Conservation (phyloP, 306 rosid genomes). For the Aeschynomene evenia region DNA sequence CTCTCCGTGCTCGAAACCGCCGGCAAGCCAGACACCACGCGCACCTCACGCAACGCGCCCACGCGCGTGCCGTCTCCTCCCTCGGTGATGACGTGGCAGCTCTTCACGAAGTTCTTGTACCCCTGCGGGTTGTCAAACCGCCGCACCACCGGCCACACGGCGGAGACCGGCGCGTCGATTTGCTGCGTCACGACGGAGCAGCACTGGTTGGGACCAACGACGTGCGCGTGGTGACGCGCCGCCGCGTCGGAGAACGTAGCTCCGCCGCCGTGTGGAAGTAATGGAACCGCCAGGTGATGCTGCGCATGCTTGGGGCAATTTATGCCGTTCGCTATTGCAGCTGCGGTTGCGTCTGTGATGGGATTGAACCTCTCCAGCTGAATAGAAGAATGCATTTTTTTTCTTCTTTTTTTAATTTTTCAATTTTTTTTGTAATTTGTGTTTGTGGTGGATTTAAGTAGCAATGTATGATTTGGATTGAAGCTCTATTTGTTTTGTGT, state of each 20-base stretch:
- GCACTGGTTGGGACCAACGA: conserved; percentile 47
- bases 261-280: not conserved
- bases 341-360: conserved; percentile 23
- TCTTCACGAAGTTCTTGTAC: conserved; percentile 57
- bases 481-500: not conserved
- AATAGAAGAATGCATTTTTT: conserved; percentile 43
- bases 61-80: conserved; percentile 42
- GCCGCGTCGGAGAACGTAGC: not conserved
- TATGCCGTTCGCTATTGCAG: conserved; percentile 30
- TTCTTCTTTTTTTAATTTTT: not conserved
- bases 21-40: conserved; percentile 64
- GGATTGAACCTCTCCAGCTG: conserved; percentile 41
- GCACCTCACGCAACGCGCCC: conserved; percentile 56
- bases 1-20: conserved; percentile 56
- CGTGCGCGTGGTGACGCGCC: conserved; percentile 36
- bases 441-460: not conserved
- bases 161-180: conserved; percentile 42
- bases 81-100: conserved; percentile 41
- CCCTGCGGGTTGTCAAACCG: conserved; percentile 60
- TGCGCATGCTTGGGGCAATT: conserved; percentile 44
- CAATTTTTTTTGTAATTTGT: not conserved
- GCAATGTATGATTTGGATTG: not conserved
- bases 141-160: conserved; percentile 59
- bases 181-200: conserved; percentile 45
- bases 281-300: conserved; percentile 10